phyloP scores from a whole-genome alignment of 2,329 filamentous ascomycete genomes.

The Blastomyces percursus region DNA sequence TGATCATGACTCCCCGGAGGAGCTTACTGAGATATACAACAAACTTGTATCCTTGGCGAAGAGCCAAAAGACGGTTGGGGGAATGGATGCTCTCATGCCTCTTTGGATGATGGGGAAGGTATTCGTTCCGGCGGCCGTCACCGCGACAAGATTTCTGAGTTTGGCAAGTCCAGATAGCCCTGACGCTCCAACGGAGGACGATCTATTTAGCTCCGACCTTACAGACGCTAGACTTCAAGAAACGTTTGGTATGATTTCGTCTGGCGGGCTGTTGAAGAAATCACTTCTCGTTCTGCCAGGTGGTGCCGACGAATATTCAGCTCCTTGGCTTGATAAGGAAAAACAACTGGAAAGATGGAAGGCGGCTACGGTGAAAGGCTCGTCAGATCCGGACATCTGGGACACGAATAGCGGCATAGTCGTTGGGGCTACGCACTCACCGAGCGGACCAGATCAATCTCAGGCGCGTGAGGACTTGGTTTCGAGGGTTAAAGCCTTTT shows the following conservation, averaged over 20 bases:
- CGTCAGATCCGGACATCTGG: slow-evolving; percentile 32
- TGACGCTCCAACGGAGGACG: slow-evolving; percentile 58
- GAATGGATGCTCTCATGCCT: slow-evolving; percentile 24
- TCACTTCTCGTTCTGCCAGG: slow-evolving; percentile 37
- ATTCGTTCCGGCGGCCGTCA: slow-evolving; percentile 36
- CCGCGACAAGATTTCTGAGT: slow-evolving; percentile 49
- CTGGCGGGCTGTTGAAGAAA: slow-evolving; percentile 27
- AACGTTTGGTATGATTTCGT: slow-evolving; percentile 51
- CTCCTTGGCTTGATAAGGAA: slow-evolving; percentile 36
- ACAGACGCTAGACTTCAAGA: slow-evolving; percentile 43
- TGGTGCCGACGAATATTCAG: slow-evolving; percentile 37
- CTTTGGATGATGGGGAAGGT: slow-evolving; percentile 25
- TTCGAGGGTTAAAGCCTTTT: slow-evolving; percentile 26
- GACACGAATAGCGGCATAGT: slow-evolving; percentile 40
- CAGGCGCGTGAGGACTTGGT: slow-evolving; percentile 27
- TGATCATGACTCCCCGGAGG: slow-evolving; percentile 10
- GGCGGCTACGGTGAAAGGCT: slow-evolving; percentile 26
- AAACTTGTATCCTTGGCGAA: slow-evolving; percentile 28
- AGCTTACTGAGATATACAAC: slow-evolving; percentile 20
- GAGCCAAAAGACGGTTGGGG: slow-evolving; percentile 14
- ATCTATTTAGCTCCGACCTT: slow-evolving; percentile 80
- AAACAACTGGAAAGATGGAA: slow-evolving; percentile 35
- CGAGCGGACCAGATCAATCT: slow-evolving; percentile 39
- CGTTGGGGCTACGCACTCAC: slow-evolving; percentile 39
- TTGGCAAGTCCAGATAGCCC: slow-evolving; percentile 44